Base-by-base conservation (phyloP, 1,139 yeast species). In the Diutina mesorugosa region DNA sequence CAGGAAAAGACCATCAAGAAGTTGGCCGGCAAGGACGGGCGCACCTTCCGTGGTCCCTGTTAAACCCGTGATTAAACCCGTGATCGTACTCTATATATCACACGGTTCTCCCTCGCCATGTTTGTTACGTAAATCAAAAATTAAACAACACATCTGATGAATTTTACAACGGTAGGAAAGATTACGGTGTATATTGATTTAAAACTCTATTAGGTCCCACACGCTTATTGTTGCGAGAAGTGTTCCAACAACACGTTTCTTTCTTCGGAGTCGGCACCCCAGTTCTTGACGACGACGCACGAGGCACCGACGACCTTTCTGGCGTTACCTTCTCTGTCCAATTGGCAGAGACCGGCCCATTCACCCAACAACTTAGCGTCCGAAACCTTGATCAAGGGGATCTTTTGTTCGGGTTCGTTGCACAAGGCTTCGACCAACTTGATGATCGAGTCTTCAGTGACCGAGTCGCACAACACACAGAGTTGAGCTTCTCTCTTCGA, bases 281-380 rank as follows among this genome's bases (percentile, higher is more conserved):
- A 93, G 95, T 90, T 87, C 86, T 89, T 90, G 84, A 93, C 90
- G 72, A 93, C 99, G 73, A 93, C 98, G 80, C 96, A 93, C 72
- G 98, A 91, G 79, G 97, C 96, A 81, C 98, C 99, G 77, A 95
- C 99, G 72, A 93, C 98, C 90, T 93, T 93, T 85, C 98, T 90
- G 81, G 98, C 97, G 85, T 91, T 90, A 81, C 99, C 99, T 73
- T 93, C 99, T 83, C 97, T 90, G 95, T 93, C 99, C 72, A 93
- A 87, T 83, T 90, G 93, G 83, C 97, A 95, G 70, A 93, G 85
- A 86, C 99, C 99, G 73, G 98, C 99, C 99, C 99, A 93, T 84
- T 93, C 98, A 85, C 99, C 99, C 75, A 93, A 87, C 83, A 90
- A 90, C 87, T 93, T 93, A 75, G 98, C 97, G 76, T 95, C 99